These are phyloP conservation scores for Plasmodium sp. DNA, from an alignment of 169 alveolate genomes.

Conservation along the genomic window DNA sequence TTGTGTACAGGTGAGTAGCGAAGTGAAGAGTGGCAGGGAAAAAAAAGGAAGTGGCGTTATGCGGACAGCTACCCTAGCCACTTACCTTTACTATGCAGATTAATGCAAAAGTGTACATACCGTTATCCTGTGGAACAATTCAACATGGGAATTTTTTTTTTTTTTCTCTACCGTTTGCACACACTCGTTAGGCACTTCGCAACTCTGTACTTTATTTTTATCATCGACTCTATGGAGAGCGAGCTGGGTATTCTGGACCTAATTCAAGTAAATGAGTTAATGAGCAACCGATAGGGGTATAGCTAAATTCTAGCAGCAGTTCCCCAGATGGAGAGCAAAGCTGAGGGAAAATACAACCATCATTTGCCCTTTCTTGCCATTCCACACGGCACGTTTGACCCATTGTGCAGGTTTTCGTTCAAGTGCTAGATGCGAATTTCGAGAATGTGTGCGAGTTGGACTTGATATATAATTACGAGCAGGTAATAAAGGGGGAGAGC, in stretches of 20 bases:
- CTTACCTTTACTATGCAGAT: not conserved
- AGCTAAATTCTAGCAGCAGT: not conserved
- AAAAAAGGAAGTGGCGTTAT: not conserved
- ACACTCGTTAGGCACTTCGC: slow-evolving; percentile 88
- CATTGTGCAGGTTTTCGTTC: slow-evolving; percentile 76
- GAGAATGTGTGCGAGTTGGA: slow-evolving; percentile 94
- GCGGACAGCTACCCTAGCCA: not conserved
- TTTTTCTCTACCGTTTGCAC: not conserved
- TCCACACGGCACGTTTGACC: not conserved
- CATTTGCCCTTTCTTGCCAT: not conserved
- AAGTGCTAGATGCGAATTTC: slow-evolving; percentile 88
- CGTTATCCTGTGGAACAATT: not conserved
- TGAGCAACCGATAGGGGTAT: not conserved
- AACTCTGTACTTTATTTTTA: slow-evolving; percentile 89
- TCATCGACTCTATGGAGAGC: slow-evolving; percentile 91
- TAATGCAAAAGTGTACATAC: not conserved
- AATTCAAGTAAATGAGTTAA: slow-evolving; percentile 81
- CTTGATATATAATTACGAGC: slow-evolving; percentile 91
- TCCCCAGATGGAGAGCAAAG: not conserved
- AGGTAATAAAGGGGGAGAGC: slow-evolving; percentile 71
- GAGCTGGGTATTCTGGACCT: slow-evolving; percentile 92
- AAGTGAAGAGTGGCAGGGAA: not conserved
- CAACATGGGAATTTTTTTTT: not conserved
- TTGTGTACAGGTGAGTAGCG: slow-evolving; percentile 83
- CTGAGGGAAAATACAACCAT: not conserved